Conservation (phyloP, 179 eudicot species). For the Spergularia azorica region DNA sequence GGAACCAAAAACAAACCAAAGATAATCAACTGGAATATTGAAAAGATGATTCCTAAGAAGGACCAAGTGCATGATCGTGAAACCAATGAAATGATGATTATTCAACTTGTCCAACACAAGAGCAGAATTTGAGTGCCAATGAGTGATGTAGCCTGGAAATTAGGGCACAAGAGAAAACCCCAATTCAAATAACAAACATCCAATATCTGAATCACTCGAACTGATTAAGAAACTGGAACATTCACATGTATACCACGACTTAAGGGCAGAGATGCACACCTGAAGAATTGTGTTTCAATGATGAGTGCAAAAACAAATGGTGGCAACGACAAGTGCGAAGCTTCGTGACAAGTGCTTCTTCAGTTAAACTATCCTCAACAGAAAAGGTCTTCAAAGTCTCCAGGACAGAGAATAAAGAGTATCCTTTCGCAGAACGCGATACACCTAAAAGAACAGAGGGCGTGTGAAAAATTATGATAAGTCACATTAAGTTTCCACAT, state of each 20-base stretch:
- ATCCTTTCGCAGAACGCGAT: constrained; percentile 96
- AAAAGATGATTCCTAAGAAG: no score
- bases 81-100: no score
- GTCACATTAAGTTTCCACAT: constrained; percentile 5
- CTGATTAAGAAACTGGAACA: background rate
- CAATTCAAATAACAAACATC: background rate
- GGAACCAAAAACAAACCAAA: background rate
- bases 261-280: constrained; percentile 45
- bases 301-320: constrained; percentile 78
- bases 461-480: background rate
- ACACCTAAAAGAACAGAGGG: constrained; percentile 48
- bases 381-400: constrained; percentile 98
- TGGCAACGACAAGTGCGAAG: constrained; percentile 96
- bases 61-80: no score
- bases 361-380: constrained; percentile 86
- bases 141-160: background rate
- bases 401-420: constrained; percentile 70
- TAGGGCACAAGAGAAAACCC: background rate
- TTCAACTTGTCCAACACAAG: no score
- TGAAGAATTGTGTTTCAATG: constrained; percentile 83
- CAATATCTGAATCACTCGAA: background rate
- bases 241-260: constrained; percentile 3
- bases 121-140: background rate
- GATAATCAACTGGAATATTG: background rate
- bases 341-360: constrained; percentile 96